phyloP scores from a whole-genome alignment of 1,284 basidiomycete genomes.

The Sanghuangporus sanghuang region DNA sequence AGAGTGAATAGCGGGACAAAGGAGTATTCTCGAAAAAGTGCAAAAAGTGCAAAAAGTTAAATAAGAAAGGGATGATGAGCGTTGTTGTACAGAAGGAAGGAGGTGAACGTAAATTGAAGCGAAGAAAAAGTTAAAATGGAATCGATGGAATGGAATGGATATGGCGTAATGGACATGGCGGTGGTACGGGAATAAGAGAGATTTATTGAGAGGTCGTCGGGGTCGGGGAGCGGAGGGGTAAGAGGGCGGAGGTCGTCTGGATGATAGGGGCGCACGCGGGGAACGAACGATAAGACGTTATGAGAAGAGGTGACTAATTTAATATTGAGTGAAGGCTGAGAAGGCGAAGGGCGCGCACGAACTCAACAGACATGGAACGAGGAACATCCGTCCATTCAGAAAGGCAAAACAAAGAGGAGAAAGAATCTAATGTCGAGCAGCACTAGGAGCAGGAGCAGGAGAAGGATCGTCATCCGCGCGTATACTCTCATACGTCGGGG shows the following conservation, averaged over 20 bases:
- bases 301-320: background rate
- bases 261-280: no score
- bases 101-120: background rate
- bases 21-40: background rate
- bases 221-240: background rate
- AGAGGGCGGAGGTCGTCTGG: background rate
- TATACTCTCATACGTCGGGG: conserved; percentile 19
- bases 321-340: background rate
- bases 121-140: no score
- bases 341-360: background rate
- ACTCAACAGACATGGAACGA: no score
- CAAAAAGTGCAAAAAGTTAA: background rate
- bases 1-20: background rate
- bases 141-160: no score
- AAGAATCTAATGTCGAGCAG: background rate
- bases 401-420: background rate
- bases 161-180: no score
- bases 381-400: background rate
- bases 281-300: no score
- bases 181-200: no score
- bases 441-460: background rate
- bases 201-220: background rate
- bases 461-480: background rate
- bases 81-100: background rate
- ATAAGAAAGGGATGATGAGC: background rate